phyloP scores from a whole-genome alignment of 768 basidiomycete genomes.

The Lactarius akahatsu region DNA sequence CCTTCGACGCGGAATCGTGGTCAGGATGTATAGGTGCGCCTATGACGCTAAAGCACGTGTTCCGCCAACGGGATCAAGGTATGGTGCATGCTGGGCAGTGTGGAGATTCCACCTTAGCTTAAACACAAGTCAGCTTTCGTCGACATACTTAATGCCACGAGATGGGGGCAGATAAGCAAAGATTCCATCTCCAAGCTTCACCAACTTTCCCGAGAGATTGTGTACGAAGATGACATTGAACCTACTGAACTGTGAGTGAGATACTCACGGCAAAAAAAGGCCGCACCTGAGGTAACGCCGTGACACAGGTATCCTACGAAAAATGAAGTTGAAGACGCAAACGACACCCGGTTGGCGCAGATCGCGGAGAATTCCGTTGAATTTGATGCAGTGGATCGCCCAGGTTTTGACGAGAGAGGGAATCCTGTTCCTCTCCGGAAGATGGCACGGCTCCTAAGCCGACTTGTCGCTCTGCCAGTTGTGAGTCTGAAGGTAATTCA shows the following conservation, averaged over 20 bases:
- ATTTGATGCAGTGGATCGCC: constrained; percentile 47
- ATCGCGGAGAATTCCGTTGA: constrained; percentile 41
- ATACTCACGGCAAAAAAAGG: background rate
- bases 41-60: constrained; percentile 68
- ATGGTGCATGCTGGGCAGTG: constrained; percentile 1
- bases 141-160: constrained; percentile 85
- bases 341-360: constrained; percentile 49
- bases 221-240: constrained; percentile 69
- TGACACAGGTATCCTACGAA: constrained; percentile 62
- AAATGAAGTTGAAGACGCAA: constrained; percentile 67
- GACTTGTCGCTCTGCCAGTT: constrained; percentile 53
- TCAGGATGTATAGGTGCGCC: constrained; percentile 54
- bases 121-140: constrained; percentile 48
- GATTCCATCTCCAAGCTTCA: constrained; percentile 50
- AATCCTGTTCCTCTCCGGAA: constrained; percentile 37
- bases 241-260: constrained; percentile 73
- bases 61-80: constrained; percentile 86
- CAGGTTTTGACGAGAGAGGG: constrained; percentile 46
- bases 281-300: background rate
- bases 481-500: constrained; percentile 44
- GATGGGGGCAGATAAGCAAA: constrained; percentile 62
- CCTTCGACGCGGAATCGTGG: constrained; percentile 81
- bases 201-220: constrained; percentile 53
- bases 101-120: background rate
- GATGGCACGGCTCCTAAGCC: constrained; percentile 50